Conservation (phyloP, 805 yeast species). For the Saccharomycopsis vini region DNA sequence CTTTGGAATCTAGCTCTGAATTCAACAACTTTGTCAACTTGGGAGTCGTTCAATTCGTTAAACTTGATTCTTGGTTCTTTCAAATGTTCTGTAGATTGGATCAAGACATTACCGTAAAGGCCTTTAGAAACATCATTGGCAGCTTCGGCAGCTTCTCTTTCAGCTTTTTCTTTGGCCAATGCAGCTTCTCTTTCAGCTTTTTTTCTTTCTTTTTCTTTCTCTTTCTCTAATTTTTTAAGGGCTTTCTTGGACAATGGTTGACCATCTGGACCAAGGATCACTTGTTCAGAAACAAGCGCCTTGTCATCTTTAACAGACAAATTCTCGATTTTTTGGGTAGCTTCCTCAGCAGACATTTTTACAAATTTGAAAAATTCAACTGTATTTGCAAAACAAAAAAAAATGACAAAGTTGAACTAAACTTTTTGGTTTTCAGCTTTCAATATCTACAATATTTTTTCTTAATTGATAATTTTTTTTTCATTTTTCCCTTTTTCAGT, state of each 20-base stretch:
- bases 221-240: constrained; percentile 87
- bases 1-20: constrained; percentile 93
- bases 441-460: too few species aligned
- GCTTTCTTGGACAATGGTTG: constrained; percentile 90
- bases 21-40: constrained; percentile 68
- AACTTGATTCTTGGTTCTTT: constrained; percentile 56
- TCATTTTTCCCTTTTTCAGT: too few species aligned
- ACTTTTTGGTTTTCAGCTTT: too few species aligned
- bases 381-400: too few species aligned
- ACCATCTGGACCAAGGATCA: constrained; percentile 55
- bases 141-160: constrained; percentile 46
- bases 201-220: constrained; percentile 83
- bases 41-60: constrained; percentile 33
- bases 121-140: constrained; percentile 82
- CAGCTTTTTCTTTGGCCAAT: constrained; percentile 76
- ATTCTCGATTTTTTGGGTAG: constrained; percentile 11
- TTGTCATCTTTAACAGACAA: constrained; percentile 9
- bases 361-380: too few species aligned
- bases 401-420: too few species aligned
- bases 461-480: too few species aligned
- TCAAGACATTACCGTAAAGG: constrained; percentile 82
- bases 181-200: constrained; percentile 89
- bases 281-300: too few species aligned
- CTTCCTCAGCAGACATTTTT: constrained; percentile 15
- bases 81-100: constrained; percentile 69